Evolutionary conservation across 495 filamentous ascomycete genomes (phyloP).

Genomic region (Mytilinidion resinicola): DNA sequence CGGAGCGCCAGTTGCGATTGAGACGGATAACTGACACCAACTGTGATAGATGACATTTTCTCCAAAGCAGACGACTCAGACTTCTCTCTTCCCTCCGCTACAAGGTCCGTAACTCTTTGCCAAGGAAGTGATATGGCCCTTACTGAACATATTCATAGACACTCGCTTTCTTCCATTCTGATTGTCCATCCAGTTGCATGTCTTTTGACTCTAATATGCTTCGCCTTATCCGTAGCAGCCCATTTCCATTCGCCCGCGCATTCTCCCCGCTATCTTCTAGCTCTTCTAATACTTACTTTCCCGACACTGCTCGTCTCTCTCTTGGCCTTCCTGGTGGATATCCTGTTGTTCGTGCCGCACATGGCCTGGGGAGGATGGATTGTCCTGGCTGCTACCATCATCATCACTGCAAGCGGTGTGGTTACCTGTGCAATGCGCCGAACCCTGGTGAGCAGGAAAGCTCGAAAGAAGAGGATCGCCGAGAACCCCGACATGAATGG

Average conservation of each 20-base stretch:
- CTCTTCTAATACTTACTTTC: conserved; percentile 75
- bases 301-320: conserved; percentile 79
- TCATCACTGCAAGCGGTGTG: conserved; percentile 75
- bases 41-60: conserved; percentile 37
- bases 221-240: conserved; percentile 69
- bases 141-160: conserved; percentile 33
- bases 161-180: conserved; percentile 82
- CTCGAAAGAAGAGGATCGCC: conserved; percentile 81
- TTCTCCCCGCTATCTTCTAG: conserved; percentile 80
- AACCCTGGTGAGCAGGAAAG: conserved; percentile 86
- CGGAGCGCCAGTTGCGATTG: background rate
- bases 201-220: conserved; percentile 75
- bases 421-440: conserved; percentile 96
- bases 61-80: conserved; percentile 41
- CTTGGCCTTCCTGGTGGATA: conserved; percentile 86
- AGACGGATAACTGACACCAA: background rate
- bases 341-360: conserved; percentile 94
- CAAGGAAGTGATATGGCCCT: too few relatives aligned
- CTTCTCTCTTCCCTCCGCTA: conserved; percentile 67
- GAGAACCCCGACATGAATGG: conserved; percentile 95
- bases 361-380: conserved; percentile 92
- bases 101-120: conserved; percentile 35
- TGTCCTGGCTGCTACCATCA: conserved; percentile 82
- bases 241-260: conserved; percentile 91
- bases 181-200: conserved; percentile 91